phyloP scores from a whole-genome alignment of 371 early-diverging fungal species.

The Syncephalis plumigaleata region DNA sequence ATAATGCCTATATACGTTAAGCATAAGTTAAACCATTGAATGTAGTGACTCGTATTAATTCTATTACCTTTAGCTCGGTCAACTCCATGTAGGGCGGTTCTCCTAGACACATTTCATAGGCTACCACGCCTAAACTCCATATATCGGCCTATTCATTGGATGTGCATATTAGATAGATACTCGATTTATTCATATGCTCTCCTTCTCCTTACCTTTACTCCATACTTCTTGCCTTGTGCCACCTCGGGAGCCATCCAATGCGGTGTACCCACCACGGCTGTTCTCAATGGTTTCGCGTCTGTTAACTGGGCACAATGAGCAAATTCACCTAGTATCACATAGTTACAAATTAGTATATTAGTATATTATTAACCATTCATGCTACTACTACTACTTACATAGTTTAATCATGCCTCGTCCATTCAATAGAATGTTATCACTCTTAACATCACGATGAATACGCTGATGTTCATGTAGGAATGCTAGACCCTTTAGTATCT shows the following conservation, averaged over 20 bases:
- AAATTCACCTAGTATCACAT: slow-evolving; percentile 49
- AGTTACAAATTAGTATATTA: no score
- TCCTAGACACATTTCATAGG: slow-evolving; percentile 68
- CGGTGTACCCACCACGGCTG: slow-evolving; percentile 53
- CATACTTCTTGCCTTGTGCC: slow-evolving; percentile 69
- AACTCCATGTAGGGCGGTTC: slow-evolving; percentile 45
- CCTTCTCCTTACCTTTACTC: slow-evolving; percentile 76
- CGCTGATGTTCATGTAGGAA: slow-evolving; percentile 82
- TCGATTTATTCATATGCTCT: slow-evolving; percentile 69
- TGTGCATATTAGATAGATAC: no score
- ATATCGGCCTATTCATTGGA: slow-evolving; percentile 36
- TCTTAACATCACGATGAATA: slow-evolving; percentile 91
- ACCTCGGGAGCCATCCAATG: slow-evolving; percentile 90
- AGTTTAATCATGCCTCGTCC: slow-evolving; percentile 52
- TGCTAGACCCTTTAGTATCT: slow-evolving; percentile 70
- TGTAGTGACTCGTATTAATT: no score
- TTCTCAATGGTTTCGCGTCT: slow-evolving; percentile 33
- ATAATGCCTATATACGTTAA: slow-evolving; percentile 45
- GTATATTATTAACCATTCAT: slow-evolving; percentile 56
- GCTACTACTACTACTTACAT: slow-evolving; percentile 69
- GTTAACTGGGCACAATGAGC: slow-evolving; percentile 28
- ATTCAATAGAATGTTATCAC: slow-evolving; percentile 61
- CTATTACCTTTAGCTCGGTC: slow-evolving; percentile 16
- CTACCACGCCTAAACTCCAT: slow-evolving; percentile 70
- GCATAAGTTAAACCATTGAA: no score